These are phyloP conservation scores for Malus sieversii DNA, from an alignment of 306 rosid species.

Conservation along the genomic window DNA sequence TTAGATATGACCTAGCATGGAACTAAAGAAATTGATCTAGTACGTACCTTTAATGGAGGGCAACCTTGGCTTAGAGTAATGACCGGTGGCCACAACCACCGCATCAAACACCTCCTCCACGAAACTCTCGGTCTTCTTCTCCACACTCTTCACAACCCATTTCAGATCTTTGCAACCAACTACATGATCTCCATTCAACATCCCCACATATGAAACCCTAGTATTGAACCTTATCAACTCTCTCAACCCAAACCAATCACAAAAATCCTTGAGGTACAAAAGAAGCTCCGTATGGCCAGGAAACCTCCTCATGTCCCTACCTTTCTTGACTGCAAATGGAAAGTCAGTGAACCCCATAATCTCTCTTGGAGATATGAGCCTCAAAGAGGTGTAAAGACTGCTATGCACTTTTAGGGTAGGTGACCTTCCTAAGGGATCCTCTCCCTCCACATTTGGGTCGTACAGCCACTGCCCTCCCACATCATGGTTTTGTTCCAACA, in stretches of 20 bases:
- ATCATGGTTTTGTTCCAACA: constrained; percentile 77
- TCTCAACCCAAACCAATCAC: constrained; percentile 59
- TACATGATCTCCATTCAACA: constrained; percentile 33
- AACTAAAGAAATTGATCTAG: neutral
- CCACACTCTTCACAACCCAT: constrained; percentile 65
- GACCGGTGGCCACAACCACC: constrained; percentile 86
- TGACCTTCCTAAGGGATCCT: constrained; percentile 58
- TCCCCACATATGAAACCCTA: constrained; percentile 67
- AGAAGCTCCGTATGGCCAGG: constrained; percentile 72
- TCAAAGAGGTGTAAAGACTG: constrained; percentile 65
- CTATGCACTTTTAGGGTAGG: constrained; percentile 47
- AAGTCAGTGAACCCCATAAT: constrained; percentile 82
- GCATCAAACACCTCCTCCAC: constrained; percentile 80
- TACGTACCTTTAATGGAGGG: constrained; percentile 60
- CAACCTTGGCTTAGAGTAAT: constrained; percentile 74
- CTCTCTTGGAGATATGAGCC: constrained; percentile 72
- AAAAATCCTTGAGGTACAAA: constrained; percentile 61
- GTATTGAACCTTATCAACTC: constrained; percentile 72
- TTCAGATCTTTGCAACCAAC: constrained; percentile 40
- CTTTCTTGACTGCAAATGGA: constrained; percentile 68
- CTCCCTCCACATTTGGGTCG: constrained; percentile 50
- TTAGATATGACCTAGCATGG: neutral
- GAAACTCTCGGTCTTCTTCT: constrained; percentile 30
- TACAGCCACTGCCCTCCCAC: constrained; percentile 97
- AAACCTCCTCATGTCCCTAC: constrained; percentile 73